phyloP scores from a whole-genome alignment of 176 grass and related monocot species.

The Lolium multiflorum region DNA sequence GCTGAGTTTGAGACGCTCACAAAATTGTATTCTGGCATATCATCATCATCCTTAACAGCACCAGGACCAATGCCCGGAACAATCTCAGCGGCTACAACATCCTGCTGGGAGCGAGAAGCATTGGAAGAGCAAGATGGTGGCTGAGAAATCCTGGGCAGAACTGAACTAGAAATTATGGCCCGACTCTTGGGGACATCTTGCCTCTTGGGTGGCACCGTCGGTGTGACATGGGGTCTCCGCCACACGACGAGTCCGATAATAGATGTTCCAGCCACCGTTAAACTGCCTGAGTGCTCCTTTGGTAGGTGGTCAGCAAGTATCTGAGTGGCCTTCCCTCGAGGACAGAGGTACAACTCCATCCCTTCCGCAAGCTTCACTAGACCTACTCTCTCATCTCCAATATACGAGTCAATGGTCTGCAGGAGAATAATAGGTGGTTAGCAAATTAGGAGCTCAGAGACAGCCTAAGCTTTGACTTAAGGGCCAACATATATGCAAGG shows the following conservation, averaged over 20 bases:
- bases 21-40: slow-evolving; percentile 65
- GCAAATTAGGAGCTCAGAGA: background rate
- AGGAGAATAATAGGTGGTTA: slow-evolving; percentile 23
- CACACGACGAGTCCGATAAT: slow-evolving; percentile 72
- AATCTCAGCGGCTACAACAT: slow-evolving; percentile 50
- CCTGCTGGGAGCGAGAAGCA: slow-evolving; percentile 3
- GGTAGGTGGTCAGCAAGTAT: slow-evolving; percentile 57
- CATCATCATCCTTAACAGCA: slow-evolving; percentile 55
- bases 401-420: slow-evolving; percentile 68
- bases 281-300: slow-evolving; percentile 51
- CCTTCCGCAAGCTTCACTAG: slow-evolving; percentile 56
- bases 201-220: slow-evolving; percentile 40
- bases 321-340: slow-evolving; percentile 52
- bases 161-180: slow-evolving; percentile 41
- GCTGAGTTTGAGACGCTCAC: slow-evolving; percentile 19
- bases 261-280: slow-evolving; percentile 13
- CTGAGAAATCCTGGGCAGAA: slow-evolving; percentile 10
- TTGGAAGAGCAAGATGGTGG: background rate
- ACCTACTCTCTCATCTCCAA: slow-evolving; percentile 66
- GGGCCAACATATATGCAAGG: slow-evolving; percentile 56
- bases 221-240: slow-evolving; percentile 50
- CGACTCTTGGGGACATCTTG: slow-evolving; percentile 43
- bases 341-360: slow-evolving; percentile 75
- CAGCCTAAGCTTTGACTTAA: background rate
- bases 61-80: slow-evolving; percentile 54